A percentile compares a stretch with the other conserved stretches of the same genome.
phyloP scores from a whole-genome alignment of 2,329 filamentous ascomycete species.

The Apiospora sp. region DNA sequence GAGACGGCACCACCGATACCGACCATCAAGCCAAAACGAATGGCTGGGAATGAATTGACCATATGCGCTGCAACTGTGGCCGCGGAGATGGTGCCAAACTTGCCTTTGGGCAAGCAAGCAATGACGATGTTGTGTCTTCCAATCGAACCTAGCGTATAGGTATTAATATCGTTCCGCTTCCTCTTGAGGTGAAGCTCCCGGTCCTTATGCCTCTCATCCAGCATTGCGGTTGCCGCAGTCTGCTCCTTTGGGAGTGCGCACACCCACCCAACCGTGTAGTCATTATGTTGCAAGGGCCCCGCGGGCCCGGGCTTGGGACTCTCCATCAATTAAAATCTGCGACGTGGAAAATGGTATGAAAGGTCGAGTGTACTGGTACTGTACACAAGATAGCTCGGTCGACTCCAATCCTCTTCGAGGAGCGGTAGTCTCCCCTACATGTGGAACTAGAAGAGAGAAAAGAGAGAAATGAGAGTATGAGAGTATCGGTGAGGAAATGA shows the following conservation, averaged over 20 bases:
- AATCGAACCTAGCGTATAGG: neutral
- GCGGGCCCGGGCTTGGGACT: too few species aligned
- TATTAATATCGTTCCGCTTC: neutral
- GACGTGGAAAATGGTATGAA: too few species aligned
- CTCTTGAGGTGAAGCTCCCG: neutral
- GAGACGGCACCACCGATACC: constrained; percentile 28
- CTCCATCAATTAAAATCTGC: too few species aligned
- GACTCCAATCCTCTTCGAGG: too few species aligned
- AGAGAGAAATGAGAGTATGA: too few species aligned
- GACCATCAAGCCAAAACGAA: neutral
- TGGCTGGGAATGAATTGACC: neutral
- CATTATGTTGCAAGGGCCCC: neutral
- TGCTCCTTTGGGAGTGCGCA: neutral
- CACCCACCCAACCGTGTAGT: neutral
- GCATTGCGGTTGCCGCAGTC: neutral
- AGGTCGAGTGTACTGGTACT: too few species aligned
- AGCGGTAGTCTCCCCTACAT: too few species aligned
- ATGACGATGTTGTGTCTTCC: constrained; percentile 17
- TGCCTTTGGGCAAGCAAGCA: constrained; percentile 1
- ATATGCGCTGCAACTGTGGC: neutral
- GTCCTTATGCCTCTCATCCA: neutral
- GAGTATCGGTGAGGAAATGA: too few species aligned
- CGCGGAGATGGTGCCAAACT: neutral
- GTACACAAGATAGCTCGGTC: too few species aligned
- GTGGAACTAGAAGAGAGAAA: too few species aligned